Percentiles rank a stretch among this genome's conserved stretches.
These are phyloP conservation scores for Elsinoe necatrix DNA, from an alignment of 2,329 filamentous ascomycete genomes.

Conservation along the genomic window DNA sequence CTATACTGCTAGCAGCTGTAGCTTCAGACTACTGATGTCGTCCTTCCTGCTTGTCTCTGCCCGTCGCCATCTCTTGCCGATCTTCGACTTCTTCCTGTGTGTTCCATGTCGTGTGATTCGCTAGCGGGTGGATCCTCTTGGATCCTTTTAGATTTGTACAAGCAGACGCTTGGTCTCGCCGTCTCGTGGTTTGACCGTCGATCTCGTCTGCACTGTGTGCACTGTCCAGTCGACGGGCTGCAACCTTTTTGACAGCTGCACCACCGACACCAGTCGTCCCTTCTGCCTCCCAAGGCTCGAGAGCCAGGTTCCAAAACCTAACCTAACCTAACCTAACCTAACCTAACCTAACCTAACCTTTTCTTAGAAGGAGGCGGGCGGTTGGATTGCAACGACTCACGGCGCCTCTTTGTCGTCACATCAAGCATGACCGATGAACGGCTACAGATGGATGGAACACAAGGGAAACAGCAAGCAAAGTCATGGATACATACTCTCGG, in stretches of 20 bases:
- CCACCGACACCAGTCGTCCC: neutral
- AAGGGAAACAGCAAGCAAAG: neutral
- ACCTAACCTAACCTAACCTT: neutral
- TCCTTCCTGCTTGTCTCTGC: neutral
- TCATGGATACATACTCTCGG: too few species aligned
- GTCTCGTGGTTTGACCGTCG: conserved; percentile 12
- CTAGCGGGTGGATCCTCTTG: neutral
- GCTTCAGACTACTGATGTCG: neutral
- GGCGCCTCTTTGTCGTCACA: conserved; percentile 8
- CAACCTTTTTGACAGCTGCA: conserved; percentile 4
- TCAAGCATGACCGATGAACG: neutral
- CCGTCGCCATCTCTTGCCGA: conserved; percentile 5
- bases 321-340: too few species aligned
- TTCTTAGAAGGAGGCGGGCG: neutral
- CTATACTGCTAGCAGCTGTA: too few species aligned
- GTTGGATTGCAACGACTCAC: conserved; percentile 10
- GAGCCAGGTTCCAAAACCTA: neutral
- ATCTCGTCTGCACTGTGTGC: neutral
- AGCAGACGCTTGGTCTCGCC: neutral
- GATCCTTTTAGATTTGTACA: too few species aligned
- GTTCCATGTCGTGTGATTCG: conserved; percentile 7
- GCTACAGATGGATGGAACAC: neutral
- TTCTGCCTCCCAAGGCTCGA: neutral
- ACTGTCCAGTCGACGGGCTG: neutral
- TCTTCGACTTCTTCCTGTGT: neutral